Evolutionary conservation across 2,329 filamentous ascomycete genomes (phyloP), one percentile per base, ranked within the genome.

Genomic region (Capronia epimyces): DNA sequence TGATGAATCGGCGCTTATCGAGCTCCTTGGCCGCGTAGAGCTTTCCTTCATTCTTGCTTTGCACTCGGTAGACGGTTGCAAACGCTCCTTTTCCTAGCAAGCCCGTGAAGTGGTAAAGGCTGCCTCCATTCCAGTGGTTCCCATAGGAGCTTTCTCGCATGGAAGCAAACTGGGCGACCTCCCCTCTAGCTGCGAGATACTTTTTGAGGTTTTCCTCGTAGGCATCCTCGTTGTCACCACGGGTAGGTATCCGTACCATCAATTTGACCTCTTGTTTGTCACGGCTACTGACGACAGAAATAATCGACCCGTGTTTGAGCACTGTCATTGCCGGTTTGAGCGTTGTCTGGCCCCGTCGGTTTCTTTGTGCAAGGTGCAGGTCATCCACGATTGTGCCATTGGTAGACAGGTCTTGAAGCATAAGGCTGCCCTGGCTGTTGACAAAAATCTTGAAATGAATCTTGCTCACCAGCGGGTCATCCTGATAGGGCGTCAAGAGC

Each of bases 381-480:
- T 80, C 77, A 68, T 97, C 90, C 50, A 97, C 88, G 53, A 88
- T 75, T 3, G 93, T 97, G 22, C 93, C 93, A 63, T 97, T 98
- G n/a, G 89, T 96, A 0, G 93, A 97, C 65, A 83, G 80, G 65
- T 98, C 93, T 67, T 95, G 84, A 10, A 97, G 74, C 89, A 98
- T 95, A 58, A 96, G 77, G 50, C 87, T 83, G 22, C 86, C 88
- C 57, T 87, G 81, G n/a, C 82, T 75, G 62, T 94, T 98, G 61
- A 95, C 77, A 64, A 86, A 95, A 55, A 98, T 95, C 46, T 89
- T 84, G 66, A 97, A 98, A 66, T 98, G 93, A n/a, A 86, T 78
- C 65, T 97, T 96, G 73, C 91, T 97, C 53, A 98, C 79, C 37
- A 87, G 80, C 65, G 81, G 85, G 46, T 80, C 73, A 0, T 79